Percentiles rank a stretch among this genome's conserved stretches.
These are phyloP conservation scores for Fusarium chuoi DNA, from an alignment of 2,329 filamentous ascomycete genomes.

Conservation along the genomic window DNA sequence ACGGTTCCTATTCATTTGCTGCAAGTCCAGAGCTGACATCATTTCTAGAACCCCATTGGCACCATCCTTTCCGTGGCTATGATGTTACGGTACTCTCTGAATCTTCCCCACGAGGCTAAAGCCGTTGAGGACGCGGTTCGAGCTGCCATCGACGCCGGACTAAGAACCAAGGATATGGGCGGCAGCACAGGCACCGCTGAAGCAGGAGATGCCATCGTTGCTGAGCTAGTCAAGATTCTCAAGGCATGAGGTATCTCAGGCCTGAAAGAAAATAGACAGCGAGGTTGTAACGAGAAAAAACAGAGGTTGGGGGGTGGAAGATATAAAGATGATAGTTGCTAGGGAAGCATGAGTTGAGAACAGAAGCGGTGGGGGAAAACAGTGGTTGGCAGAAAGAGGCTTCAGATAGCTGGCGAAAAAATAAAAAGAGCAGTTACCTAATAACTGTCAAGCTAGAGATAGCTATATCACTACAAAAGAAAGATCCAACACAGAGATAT, in stretches of 20 bases:
- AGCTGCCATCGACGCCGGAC: constrained; percentile 78
- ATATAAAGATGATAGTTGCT: background rate
- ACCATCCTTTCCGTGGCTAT: constrained; percentile 92
- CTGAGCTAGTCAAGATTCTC: constrained; percentile 29
- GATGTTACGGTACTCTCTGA: constrained; percentile 92
- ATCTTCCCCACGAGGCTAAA: constrained; percentile 77
- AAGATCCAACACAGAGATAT: background rate
- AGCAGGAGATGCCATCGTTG: constrained; percentile 79
- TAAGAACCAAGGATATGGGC: constrained; percentile 84
- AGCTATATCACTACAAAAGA: background rate
- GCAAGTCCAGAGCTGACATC: background rate
- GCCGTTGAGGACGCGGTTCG: constrained; percentile 83
- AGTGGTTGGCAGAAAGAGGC: background rate
- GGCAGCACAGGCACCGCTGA: constrained; percentile 77
- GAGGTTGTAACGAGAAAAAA: background rate
- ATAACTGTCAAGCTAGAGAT: background rate
- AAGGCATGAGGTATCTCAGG: constrained; percentile 18
- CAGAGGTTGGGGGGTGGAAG: background rate
- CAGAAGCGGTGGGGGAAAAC: background rate
- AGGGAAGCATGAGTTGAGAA: background rate
- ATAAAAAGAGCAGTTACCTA: background rate
- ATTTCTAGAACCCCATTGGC: constrained; percentile 74
- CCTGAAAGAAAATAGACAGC: background rate
- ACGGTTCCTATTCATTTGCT: background rate
- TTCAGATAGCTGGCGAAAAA: background rate